Conservation (phyloP, 148 eudicot species). For the Cornus controversa region DNA sequence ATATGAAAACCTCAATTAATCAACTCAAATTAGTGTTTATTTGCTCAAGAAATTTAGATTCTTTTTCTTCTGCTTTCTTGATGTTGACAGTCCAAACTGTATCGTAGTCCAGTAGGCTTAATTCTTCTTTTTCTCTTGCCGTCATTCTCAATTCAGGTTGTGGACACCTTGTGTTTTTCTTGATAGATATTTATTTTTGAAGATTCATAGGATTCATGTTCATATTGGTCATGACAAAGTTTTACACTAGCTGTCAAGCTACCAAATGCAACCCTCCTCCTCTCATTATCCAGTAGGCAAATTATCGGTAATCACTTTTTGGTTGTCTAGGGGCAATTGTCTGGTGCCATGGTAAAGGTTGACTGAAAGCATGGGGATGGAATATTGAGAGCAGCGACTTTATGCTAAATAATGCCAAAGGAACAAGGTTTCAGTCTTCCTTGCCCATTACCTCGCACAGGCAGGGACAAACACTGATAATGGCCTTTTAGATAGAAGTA, state of each 20-base stretch:
- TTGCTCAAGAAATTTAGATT: background rate
- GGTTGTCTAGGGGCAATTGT: background rate
- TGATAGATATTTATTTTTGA: background rate
- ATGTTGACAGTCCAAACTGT: background rate
- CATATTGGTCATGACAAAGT: too few species aligned
- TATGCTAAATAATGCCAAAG: too few species aligned
- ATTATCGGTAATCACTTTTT: background rate
- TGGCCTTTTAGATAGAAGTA: background rate
- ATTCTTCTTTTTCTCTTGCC: slow-evolving; percentile 2
- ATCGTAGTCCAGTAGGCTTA: background rate
- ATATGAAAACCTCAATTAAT: too few species aligned
- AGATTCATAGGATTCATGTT: too few species aligned
- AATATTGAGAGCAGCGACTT: too few species aligned
- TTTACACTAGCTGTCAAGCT: too few species aligned
- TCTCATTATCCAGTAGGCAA: background rate
- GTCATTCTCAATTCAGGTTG: background rate
- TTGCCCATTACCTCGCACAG: too few species aligned
- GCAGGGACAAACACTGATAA: too few species aligned
- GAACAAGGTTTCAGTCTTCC: too few species aligned
- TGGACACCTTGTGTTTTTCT: background rate
- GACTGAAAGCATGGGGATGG: too few species aligned
- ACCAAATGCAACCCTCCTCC: too few species aligned
- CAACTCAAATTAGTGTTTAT: background rate
- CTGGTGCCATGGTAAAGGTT: too few species aligned
- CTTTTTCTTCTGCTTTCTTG: background rate